Conservation (phyloP, 1,284 basidiomycete genomes). For the Ganoderma multipileum region DNA sequence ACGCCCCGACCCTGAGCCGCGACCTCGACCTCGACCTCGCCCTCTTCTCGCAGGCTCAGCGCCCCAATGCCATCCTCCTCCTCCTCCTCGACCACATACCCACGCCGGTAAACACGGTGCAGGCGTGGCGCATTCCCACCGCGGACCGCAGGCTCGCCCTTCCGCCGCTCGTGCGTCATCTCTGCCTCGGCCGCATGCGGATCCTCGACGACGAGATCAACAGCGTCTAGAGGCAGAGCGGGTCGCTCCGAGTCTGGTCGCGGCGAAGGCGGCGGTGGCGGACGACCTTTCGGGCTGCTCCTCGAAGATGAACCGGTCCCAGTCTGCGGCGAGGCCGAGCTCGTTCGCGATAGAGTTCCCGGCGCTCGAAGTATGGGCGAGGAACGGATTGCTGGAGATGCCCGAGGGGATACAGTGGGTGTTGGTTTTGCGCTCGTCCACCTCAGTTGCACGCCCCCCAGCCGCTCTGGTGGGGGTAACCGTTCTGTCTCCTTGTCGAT, state of each 20-base stretch:
- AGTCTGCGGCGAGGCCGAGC: slow-evolving; percentile 23
- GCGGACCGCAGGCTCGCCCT: slow-evolving; percentile 56
- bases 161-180: slow-evolving; percentile 55
- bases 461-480: slow-evolving; percentile 33
- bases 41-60: slow-evolving; percentile 44
- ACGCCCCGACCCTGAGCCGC: slow-evolving; percentile 30
- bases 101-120: slow-evolving; percentile 60
- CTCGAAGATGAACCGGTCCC: slow-evolving; percentile 31
- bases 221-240: slow-evolving; percentile 71
- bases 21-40: slow-evolving; percentile 47
- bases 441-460: slow-evolving; percentile 49
- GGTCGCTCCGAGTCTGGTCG: slow-evolving; percentile 45
- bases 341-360: slow-evolving; percentile 20
- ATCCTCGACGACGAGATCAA: slow-evolving; percentile 81
- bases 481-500: slow-evolving; percentile 54
- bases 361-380: slow-evolving; percentile 24
- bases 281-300: slow-evolving; percentile 39
- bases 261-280: slow-evolving; percentile 46
- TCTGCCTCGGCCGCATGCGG: slow-evolving; percentile 55
- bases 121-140: slow-evolving; percentile 43
- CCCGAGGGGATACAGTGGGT: slow-evolving; percentile 27
- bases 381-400: slow-evolving; percentile 21
- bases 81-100: slow-evolving; percentile 55
- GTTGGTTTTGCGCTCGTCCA: slow-evolving; percentile 50
- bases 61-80: too few species aligned